Evolutionary conservation across 345 rosid species (phyloP), one percentile per base, ranked within the genome.

Genomic region (Gossypium stocksii): DNA sequence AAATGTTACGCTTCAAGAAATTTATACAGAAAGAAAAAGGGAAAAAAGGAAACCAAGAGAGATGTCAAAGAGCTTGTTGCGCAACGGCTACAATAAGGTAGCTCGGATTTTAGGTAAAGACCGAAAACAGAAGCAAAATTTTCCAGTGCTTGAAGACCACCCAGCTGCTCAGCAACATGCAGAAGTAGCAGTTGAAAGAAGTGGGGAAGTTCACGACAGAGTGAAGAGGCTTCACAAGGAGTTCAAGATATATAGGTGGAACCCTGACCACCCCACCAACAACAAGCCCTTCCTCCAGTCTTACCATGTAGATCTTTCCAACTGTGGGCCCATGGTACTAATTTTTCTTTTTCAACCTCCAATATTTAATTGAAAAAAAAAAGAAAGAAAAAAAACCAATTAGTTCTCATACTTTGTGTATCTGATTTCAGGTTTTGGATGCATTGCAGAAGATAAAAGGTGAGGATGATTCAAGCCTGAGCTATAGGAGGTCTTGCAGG

Each of bases 171-270:
- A 81, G 70, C 76, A 81, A 60, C 80, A 85, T 60, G 89, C 92
- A 19, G 80, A 85, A 74, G 82, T 77, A 75, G 78, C 84, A 23
- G 64, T 83, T 1, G 83, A 83, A 56, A 76, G 85, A 27, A 77
- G 71, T 29, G 75, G 29, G 53, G 68, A 77, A 7, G 56, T 82
- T 49, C 72, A 53, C 53, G 22, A 51, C 14, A 78, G 54, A 57
- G 44, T 65, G 54, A 72, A 75, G 27, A 82, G 74, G 74, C 58
- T 82, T 66, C 22, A 69, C 69, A 90, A 87, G 52, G 94, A 91
- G 86, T 91, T 93, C 75, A 88, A 66, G 75, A 86, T 89, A 19
- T 89, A 87, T 15, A 73, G 93, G 78, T 89, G 89, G 89, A 86
- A 65, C 74, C 89, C 93, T 72, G 87, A 86, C 23, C 68, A 71